Evolutionary conservation across 495 filamentous ascomycete species (phyloP).

Genomic region (Aspergillus heteromorphus): DNA sequence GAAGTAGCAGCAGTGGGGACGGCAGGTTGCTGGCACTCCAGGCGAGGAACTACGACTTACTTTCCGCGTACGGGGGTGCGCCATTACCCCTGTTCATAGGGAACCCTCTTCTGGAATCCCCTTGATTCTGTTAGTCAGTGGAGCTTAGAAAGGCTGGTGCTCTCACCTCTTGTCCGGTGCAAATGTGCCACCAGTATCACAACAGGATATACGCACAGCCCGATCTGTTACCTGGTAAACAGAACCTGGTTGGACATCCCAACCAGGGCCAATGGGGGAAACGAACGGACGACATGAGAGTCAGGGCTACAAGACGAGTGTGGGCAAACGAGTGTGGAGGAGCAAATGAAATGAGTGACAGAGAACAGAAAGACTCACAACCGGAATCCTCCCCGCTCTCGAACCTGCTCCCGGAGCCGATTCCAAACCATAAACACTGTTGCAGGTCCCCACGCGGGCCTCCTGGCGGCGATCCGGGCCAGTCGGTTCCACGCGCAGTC

Average conservation of each 20-base stretch:
- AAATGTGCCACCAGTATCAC: constrained; percentile 11
- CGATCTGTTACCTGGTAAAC: constrained; percentile 17
- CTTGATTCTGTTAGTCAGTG: not conserved
- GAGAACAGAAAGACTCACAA: constrained; percentile 7
- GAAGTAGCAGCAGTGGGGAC: not conserved
- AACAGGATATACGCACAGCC: constrained; percentile 11
- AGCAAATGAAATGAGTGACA: constrained; percentile 4
- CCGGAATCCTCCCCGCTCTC: constrained; percentile 4
- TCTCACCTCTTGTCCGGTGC: constrained; percentile 2
- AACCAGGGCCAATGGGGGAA: constrained; percentile 11
- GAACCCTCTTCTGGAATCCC: constrained; percentile 10
- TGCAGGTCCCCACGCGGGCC: constrained; percentile 6
- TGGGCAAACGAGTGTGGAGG: not conserved
- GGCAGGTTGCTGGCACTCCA: constrained; percentile 9
- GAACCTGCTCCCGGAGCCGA: constrained; percentile 1
- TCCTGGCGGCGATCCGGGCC: constrained; percentile 6
- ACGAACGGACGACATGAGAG: not conserved
- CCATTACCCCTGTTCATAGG: constrained; percentile 14
- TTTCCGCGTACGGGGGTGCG: constrained; percentile 12
- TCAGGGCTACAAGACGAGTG: not conserved
- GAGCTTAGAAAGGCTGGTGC: not conserved
- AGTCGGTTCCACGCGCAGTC: constrained; percentile 15
- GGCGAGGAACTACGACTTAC: constrained; percentile 12
- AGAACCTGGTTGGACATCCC: constrained; percentile 10
- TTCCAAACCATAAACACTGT: constrained; percentile 12